phyloP scores from a whole-genome alignment of 2,329 filamentous ascomycete genomes.

The Penicillium sp. region DNA sequence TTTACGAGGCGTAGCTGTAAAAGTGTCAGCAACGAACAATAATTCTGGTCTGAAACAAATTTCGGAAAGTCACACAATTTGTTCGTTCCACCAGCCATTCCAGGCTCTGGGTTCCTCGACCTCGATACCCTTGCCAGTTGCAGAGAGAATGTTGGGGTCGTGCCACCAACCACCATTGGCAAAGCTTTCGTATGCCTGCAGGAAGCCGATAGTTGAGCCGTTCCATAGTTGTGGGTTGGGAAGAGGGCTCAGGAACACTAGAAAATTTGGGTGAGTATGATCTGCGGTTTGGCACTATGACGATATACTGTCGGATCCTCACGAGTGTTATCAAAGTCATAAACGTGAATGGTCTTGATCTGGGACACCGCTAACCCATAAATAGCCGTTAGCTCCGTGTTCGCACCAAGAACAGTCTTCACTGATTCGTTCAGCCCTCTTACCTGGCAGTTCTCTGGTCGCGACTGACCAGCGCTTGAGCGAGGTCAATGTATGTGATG shows the following conservation, averaged over 20 bases:
- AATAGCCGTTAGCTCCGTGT: background rate
- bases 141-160: conserved; percentile 79
- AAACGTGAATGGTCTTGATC: conserved; percentile 83
- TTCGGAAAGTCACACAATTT: conserved; percentile 62
- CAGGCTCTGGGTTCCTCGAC: conserved; percentile 82
- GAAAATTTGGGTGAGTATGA: background rate
- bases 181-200: conserved; percentile 76
- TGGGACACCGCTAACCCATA: conserved; percentile 58
- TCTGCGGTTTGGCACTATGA: background rate
- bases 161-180: conserved; percentile 96
- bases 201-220: conserved; percentile 71
- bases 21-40: conserved; percentile 29
- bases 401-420: background rate
- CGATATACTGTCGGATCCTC: conserved; percentile 24
- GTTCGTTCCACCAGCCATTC: conserved; percentile 97
- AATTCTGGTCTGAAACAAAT: background rate
- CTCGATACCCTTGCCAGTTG: conserved; percentile 81
- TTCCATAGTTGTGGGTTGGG: conserved; percentile 91
- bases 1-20: conserved; percentile 69
- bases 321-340: conserved; percentile 98
- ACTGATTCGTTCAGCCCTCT: conserved; percentile 15
- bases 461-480: conserved; percentile 83
- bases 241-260: conserved; percentile 87
- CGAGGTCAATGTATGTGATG: conserved; percentile 66
- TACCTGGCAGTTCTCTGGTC: conserved; percentile 71